These are phyloP conservation scores for Chlamydomonas sp. DNA, from an alignment of 139 green algal genomes.

Conservation along the genomic window DNA sequence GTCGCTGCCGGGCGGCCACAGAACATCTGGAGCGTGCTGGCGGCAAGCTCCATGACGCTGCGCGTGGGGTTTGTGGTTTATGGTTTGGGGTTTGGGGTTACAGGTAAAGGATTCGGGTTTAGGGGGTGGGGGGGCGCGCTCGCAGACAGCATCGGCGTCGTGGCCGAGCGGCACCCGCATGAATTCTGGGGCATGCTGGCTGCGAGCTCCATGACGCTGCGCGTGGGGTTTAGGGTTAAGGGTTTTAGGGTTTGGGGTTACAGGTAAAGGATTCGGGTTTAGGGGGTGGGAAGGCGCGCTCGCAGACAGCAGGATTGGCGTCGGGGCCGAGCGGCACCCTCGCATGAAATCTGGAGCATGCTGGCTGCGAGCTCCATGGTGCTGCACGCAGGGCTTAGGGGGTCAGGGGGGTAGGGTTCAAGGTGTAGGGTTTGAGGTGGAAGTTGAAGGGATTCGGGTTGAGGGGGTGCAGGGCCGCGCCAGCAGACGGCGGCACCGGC, in stretches of 20 bases:
- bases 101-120: no score
- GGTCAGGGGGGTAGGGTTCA: no score
- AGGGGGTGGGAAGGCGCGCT: background rate
- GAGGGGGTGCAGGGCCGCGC: background rate
- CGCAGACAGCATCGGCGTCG: constrained; percentile 23
- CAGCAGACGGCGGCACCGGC: background rate
- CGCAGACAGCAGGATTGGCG: background rate
- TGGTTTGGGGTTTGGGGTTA: no score
- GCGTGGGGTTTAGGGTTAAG: no score
- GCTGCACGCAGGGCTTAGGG: no score
- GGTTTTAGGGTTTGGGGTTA: no score
- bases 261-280: background rate
- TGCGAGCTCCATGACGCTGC: background rate
- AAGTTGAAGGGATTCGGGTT: background rate
- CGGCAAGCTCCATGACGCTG: constrained; percentile 9
- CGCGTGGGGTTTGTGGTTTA: no score
- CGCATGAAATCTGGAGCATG: constrained; percentile 29
- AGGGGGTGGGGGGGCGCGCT: constrained; percentile 10
- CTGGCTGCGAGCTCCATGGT: constrained; percentile 11
- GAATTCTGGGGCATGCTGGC: constrained; percentile 2
- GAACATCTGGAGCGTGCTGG: constrained; percentile 4
- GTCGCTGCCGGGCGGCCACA: background rate
- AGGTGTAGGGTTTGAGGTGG: no score
- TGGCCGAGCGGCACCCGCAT: constrained; percentile 25
- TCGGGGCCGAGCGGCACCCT: constrained; percentile 17